phyloP scores from a whole-genome alignment of 441 rosid species.

The Omphalea diandra region DNA sequence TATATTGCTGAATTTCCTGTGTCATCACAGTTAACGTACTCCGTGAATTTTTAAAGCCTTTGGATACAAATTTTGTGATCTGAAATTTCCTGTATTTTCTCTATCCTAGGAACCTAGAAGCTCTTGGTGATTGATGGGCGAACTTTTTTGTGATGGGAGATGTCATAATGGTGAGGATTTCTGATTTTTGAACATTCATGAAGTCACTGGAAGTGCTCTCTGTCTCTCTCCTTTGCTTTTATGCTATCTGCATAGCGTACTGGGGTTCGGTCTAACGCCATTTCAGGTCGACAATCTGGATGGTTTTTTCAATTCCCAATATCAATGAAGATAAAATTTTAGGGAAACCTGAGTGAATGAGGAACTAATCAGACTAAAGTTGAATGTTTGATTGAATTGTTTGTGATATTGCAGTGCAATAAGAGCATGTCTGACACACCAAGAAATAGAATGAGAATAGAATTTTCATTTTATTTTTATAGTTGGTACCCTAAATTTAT shows the following conservation, averaged over 20 bases:
- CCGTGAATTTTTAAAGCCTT: background rate
- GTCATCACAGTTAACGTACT: background rate
- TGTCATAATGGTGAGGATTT: background rate
- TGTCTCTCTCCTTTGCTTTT: background rate
- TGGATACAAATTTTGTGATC: background rate
- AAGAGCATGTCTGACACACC: no score
- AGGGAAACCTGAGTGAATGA: no score
- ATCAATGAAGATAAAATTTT: no score
- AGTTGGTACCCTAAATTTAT: no score
- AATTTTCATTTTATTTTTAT: no score
- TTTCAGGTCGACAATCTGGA: background rate
- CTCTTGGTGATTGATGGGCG: background rate
- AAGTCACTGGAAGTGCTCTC: background rate
- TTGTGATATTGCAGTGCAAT: no score
- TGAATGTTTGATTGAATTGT: no score
- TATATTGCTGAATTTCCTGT: background rate
- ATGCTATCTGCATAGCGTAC: background rate
- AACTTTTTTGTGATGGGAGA: background rate
- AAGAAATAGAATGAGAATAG: no score
- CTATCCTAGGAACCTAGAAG: conserved; percentile 21
- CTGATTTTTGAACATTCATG: background rate
- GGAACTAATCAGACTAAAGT: background rate
- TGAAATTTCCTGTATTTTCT: background rate
- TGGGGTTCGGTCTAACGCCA: background rate
- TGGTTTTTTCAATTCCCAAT: background rate